Percentiles rank a stretch among this genome's conserved stretches.
Conservation (phyloP, 805 yeast genomes). For the Cyberlindnera meyerae region DNA sequence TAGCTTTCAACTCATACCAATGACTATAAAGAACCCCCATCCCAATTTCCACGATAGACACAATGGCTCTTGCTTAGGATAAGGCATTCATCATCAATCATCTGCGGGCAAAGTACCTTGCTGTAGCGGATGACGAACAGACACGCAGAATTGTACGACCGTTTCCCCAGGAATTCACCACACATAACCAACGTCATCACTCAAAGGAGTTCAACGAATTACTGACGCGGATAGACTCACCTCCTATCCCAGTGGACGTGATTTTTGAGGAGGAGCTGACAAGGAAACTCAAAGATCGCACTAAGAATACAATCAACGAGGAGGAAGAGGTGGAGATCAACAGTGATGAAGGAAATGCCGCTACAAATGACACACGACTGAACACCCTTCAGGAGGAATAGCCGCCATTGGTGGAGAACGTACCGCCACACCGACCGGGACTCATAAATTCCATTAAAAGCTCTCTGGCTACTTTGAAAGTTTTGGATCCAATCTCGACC, state of each 20-base stretch:
- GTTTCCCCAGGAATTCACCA: slow-evolving; percentile 5
- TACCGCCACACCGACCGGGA: slow-evolving; percentile 2
- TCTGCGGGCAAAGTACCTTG: slow-evolving; percentile 21
- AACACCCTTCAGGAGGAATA: too few species aligned
- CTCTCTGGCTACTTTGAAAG: slow-evolving; percentile 13
- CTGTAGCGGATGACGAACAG: slow-evolving; percentile 21
- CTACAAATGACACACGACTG: too few species aligned
- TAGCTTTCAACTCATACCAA: too few species aligned
- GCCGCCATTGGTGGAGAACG: too few species aligned
- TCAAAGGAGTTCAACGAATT: slow-evolving; percentile 10
- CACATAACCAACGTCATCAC: slow-evolving; percentile 1
- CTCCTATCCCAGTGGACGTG: slow-evolving; percentile 29
- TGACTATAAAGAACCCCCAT: too few species aligned
- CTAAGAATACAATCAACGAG: slow-evolving; percentile 8
- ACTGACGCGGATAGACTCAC: slow-evolving; percentile 21
- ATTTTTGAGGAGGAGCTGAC: slow-evolving; percentile 18
- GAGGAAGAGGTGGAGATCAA: slow-evolving; percentile 14
- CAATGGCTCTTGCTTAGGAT: slow-evolving; percentile 19
- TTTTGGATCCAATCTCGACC: slow-evolving; percentile 3
- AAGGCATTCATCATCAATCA: slow-evolving; percentile 14
- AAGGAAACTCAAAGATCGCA: slow-evolving; percentile 6
- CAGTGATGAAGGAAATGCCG: too few species aligned
- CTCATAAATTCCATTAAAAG: slow-evolving; percentile 12
- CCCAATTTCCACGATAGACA: too few species aligned
- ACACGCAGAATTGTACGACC: slow-evolving; percentile 23